Base-by-base conservation (phyloP, 148 eudicot species). In the Polygonum aviculare region DNA sequence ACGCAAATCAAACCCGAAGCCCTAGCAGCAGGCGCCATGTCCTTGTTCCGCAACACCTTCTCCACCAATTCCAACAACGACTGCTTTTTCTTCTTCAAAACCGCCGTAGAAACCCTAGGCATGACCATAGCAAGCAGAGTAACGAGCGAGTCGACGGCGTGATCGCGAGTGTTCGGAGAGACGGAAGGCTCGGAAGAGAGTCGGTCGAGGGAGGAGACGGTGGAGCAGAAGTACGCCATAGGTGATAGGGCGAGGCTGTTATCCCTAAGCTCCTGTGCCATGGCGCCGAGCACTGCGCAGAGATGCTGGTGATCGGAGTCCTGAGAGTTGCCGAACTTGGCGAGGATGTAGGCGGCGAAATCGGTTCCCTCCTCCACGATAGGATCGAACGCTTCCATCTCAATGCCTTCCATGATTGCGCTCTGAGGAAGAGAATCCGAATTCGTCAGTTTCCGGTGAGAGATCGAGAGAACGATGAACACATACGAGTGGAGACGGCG, bases 141-240 rank as follows among this genome's bases (percentile, higher is more conserved):
- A 38, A 89, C 19, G 39, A 93, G 88, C 3, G 93, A 83, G 5
- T 89, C 84, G 52, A 90, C 38, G 14, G 85, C 54, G 73, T 80
- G 85, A 48, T 78, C 9, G 0, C 88, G 86, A 6, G 89, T 79
- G 0, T 76, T 80, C 1, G 35, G 69, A 31, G 48, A n/a, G n/a
- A 57, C 36, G 21, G 78, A 9, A 0, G 81, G 7, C 16, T 79
- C 79, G 11, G 83, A 40, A 2, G 81, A 72, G 72, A 90, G 83
- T 70, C 82, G 84, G 45, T 88, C 87, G 74, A 95, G 87, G 51
- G 97, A 86, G 41, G 93, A 79, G 44, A 82, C 72, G 8, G 92
- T 86, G 79, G 99, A 88, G 60, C 88, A 96, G 62, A 95, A 86
- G 80, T 89, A 95, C 10, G 96, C 83, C 74, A 88, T n/a, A 22